These are phyloP conservation scores for Globisporangium nodosum DNA, from an alignment of 352 stramenopile species.

Conservation along the genomic window DNA sequence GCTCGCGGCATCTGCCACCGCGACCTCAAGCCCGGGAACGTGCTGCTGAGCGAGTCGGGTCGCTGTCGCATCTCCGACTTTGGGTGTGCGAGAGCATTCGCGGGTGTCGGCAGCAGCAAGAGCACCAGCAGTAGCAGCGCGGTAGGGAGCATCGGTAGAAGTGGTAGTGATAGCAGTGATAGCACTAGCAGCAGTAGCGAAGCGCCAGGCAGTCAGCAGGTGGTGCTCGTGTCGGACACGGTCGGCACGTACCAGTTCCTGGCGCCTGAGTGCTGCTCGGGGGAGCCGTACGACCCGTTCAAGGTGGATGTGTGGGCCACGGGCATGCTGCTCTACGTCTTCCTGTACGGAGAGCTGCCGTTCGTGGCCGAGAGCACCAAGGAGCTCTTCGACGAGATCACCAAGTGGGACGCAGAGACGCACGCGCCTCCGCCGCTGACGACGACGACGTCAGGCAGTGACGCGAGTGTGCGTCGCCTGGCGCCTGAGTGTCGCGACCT, in stretches of 20 bases:
- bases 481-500: conserved; percentile 34
- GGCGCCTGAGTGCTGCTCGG: conserved; percentile 82
- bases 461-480: conserved; percentile 12
- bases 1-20: conserved; percentile 72
- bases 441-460: neutral
- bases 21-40: conserved; percentile 89
- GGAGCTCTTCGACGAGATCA: conserved; percentile 81
- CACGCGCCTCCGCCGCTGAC: conserved; percentile 18
- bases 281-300: conserved; percentile 80
- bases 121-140: neutral
- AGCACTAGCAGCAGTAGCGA: neutral
- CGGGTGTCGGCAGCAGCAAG: neutral
- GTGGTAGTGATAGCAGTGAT: neutral
- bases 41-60: conserved; percentile 72
- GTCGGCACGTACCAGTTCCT: conserved; percentile 90
- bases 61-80: conserved; percentile 88
- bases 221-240: conserved; percentile 59
- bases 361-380: conserved; percentile 68
- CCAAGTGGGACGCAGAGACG: conserved; percentile 27
- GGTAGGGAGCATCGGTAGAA: neutral
- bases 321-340: conserved; percentile 82
- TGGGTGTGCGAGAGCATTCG: conserved; percentile 61
- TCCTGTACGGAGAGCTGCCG: conserved; percentile 75
- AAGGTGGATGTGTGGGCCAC: conserved; percentile 83
- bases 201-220: neutral